These are phyloP conservation scores for Pyrrhoderma lamaoense DNA, from an alignment of 1,284 basidiomycete species.

Conservation along the genomic window DNA sequence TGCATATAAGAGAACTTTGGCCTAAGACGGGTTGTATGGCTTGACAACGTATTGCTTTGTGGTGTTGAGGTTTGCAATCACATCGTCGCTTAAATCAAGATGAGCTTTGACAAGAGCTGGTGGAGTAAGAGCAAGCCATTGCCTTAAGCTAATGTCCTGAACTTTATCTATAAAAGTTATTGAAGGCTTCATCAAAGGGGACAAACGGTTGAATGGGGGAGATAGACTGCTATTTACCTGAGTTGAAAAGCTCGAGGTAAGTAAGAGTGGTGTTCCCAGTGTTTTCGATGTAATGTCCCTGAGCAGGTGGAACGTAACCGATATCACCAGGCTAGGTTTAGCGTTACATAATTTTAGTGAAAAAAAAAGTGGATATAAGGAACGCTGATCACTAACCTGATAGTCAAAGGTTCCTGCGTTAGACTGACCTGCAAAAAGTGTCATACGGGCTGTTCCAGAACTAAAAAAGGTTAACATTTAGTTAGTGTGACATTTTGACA, in stretches of 20 bases:
- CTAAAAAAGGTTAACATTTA: conserved; percentile 23
- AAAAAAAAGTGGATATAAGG: not conserved
- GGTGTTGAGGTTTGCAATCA: conserved; percentile 44
- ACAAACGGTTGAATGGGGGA: not conserved
- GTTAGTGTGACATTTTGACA: too few species aligned
- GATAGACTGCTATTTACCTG: conserved; percentile 32
- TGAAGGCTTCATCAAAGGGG: not conserved
- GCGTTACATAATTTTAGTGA: not conserved
- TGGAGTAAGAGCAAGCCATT: conserved; percentile 64
- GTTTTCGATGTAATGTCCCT: conserved; percentile 65
- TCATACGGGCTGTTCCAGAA: conserved; percentile 40
- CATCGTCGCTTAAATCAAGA: conserved; percentile 45
- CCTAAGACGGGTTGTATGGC: not conserved
- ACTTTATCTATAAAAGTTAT: conserved; percentile 35
- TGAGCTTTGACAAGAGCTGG: conserved; percentile 56
- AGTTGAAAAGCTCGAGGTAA: conserved; percentile 58
- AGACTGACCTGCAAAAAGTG: conserved; percentile 31
- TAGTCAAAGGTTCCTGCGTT: conserved; percentile 40
- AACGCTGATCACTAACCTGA: too few species aligned
- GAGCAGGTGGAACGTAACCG: conserved; percentile 27
- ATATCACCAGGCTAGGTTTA: conserved; percentile 45
- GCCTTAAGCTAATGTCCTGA: conserved; percentile 57
- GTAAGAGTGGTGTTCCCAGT: conserved; percentile 52
- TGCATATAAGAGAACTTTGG: too few species aligned
- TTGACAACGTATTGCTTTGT: conserved; percentile 39